Conservation (phyloP, 2,329 filamentous ascomycete species). For the Talaromyces sp. region DNA sequence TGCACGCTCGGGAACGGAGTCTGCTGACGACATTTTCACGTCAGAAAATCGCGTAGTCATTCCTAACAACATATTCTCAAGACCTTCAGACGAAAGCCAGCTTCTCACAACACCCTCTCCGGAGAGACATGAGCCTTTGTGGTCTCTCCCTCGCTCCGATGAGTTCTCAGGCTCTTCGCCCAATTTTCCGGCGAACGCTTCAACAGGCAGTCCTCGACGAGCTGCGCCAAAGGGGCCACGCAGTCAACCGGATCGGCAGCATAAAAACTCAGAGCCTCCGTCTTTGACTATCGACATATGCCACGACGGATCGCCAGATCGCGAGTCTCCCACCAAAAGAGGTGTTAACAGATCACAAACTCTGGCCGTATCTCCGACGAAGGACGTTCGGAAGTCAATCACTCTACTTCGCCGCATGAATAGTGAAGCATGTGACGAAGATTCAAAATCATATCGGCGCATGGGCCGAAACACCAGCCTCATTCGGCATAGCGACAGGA, state of each 20-base stretch:
- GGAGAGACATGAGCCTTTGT: slow-evolving; percentile 26
- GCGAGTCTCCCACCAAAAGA: slow-evolving; percentile 17
- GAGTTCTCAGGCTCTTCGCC: slow-evolving; percentile 23
- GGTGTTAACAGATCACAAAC: slow-evolving; percentile 20
- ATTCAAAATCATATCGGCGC: slow-evolving; percentile 17
- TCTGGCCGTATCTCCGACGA: slow-evolving; percentile 18
- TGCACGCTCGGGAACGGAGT: slow-evolving; percentile 21
- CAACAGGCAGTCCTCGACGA: slow-evolving; percentile 31
- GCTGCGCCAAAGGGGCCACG: slow-evolving; percentile 34
- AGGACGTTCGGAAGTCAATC: slow-evolving; percentile 28
- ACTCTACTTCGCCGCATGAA: slow-evolving; percentile 28
- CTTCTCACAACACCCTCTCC: slow-evolving; percentile 31
- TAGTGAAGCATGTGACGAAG: slow-evolving; percentile 21
- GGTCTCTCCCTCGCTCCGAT: slow-evolving; percentile 25
- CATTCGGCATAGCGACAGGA: not conserved
- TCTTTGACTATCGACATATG: slow-evolving; percentile 4
- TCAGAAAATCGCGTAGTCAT: slow-evolving; percentile 24
- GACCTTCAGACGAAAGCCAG: slow-evolving; percentile 5
- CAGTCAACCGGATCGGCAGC: slow-evolving; percentile 26
- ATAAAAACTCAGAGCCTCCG: slow-evolving; percentile 22
- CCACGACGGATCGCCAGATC: not conserved
- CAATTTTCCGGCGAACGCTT: slow-evolving; percentile 24
- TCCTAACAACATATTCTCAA: slow-evolving; percentile 25
- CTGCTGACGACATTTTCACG: slow-evolving; percentile 19
- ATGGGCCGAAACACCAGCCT: slow-evolving; percentile 17